Conservation (phyloP, 768 basidiomycete genomes). For the Leccinellum rugosiceps region DNA sequence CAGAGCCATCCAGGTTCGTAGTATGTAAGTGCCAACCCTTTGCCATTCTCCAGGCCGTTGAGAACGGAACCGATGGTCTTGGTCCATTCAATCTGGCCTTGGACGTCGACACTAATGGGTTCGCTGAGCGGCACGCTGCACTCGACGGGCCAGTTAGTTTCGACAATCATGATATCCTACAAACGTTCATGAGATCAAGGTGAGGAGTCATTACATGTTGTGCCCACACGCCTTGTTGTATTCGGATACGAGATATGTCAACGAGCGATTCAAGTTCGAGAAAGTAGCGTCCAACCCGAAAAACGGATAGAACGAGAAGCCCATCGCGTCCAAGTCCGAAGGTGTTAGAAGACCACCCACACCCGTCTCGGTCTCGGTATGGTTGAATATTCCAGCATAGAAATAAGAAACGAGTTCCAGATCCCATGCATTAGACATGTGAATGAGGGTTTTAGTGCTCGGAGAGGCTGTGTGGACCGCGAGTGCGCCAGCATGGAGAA, state of each 20-base stretch:
- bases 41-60: background rate
- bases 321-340: constrained; percentile 10
- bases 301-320: constrained; percentile 9
- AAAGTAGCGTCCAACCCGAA: constrained; percentile 7
- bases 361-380: background rate
- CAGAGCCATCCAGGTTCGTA: constrained; percentile 11
- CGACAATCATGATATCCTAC: constrained; percentile 10
- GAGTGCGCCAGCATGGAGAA: constrained; percentile 35
- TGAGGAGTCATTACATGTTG: background rate
- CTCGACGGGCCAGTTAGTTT: constrained; percentile 10
- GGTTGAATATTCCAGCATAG: constrained; percentile 1
- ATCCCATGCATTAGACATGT: constrained; percentile 11
- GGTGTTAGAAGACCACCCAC: constrained; percentile 2
- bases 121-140: constrained; percentile 10
- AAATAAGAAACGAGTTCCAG: constrained; percentile 3
- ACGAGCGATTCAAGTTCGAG: constrained; percentile 2
- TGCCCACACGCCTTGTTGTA: constrained; percentile 7
- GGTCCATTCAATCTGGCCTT: constrained; percentile 12
- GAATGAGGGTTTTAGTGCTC: constrained; percentile 3
- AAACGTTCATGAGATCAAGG: constrained; percentile 1
- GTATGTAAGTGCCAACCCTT: constrained; percentile 10
- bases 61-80: background rate
- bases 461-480: constrained; percentile 8
- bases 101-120: background rate
- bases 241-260: constrained; percentile 6